Evolutionary conservation across 2,329 filamentous ascomycete species (phyloP).

Genomic region (Fusarium ambrosium): DNA sequence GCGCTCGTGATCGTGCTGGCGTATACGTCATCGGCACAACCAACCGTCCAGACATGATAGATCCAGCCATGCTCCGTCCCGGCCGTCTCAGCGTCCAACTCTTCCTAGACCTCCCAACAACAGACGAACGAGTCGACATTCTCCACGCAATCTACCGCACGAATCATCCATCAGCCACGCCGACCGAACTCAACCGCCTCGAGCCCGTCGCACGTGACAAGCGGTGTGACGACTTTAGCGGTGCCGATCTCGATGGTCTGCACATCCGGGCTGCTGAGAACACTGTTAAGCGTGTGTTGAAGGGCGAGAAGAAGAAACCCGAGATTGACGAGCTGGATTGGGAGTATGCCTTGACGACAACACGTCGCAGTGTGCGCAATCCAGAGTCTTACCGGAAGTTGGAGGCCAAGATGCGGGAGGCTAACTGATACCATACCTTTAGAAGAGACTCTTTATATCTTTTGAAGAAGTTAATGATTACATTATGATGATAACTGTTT

Average conservation of each 20-base stretch:
- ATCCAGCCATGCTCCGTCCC: constrained; percentile 92
- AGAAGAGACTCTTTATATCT: not conserved
- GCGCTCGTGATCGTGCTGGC: constrained; percentile 81
- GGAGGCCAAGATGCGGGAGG: constrained; percentile 31
- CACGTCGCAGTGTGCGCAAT: constrained; percentile 64
- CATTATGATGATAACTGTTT: not conserved
- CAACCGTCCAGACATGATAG: constrained; percentile 96
- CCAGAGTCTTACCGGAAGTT: constrained; percentile 59
- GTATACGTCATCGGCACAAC: constrained; percentile 97
- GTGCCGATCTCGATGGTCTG: constrained; percentile 69
- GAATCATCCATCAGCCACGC: constrained; percentile 47
- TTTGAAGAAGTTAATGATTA: not conserved
- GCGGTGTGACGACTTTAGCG: constrained; percentile 82
- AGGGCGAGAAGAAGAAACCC: constrained; percentile 41
- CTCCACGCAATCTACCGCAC: constrained; percentile 75
- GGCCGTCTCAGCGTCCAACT: constrained; percentile 90
- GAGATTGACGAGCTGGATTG: constrained; percentile 61
- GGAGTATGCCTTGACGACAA: constrained; percentile 64
- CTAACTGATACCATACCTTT: constrained; percentile 6
- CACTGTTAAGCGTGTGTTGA: constrained; percentile 58
- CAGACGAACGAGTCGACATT: constrained; percentile 87
- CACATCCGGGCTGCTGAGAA: constrained; percentile 65
- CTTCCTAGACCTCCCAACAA: constrained; percentile 87
- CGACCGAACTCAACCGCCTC: constrained; percentile 67
- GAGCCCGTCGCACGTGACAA: constrained; percentile 74